These are phyloP conservation scores for Penicillium macrosclerotiorum DNA, from an alignment of 495 filamentous ascomycete genomes.

Conservation along the genomic window DNA sequence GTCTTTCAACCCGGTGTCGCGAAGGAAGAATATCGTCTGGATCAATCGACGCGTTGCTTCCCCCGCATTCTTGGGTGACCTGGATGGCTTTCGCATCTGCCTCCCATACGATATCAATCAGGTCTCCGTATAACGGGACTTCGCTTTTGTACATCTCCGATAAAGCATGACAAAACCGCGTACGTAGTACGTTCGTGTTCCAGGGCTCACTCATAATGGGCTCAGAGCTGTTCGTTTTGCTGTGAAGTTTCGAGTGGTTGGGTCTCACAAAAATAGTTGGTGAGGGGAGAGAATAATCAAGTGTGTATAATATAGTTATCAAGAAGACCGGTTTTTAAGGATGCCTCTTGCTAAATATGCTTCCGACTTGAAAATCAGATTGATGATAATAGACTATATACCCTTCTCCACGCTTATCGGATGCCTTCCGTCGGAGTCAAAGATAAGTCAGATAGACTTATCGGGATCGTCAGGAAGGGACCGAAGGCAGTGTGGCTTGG, in stretches of 20 bases:
- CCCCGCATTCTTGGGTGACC: constrained; percentile 7
- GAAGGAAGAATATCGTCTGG: constrained; percentile 28
- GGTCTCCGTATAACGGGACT: constrained; percentile 39
- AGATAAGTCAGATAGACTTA: too few relatives aligned
- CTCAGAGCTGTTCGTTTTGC: too few relatives aligned
- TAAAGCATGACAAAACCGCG: constrained; percentile 33
- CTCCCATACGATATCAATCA: constrained; percentile 32
- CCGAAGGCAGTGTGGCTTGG: constrained; percentile 3
- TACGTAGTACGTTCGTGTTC: constrained; percentile 28
- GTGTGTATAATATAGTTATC: too few relatives aligned
- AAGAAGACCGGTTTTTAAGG: too few relatives aligned
- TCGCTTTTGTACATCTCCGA: constrained; percentile 43
- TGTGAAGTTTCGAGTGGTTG: neutral
- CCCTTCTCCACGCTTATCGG: constrained; percentile 18
- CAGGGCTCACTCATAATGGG: constrained; percentile 15
- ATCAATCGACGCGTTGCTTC: constrained; percentile 8
- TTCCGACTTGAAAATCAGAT: too few relatives aligned
- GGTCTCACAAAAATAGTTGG: neutral
- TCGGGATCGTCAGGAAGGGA: constrained; percentile 1
- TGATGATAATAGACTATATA: constrained; percentile 1
- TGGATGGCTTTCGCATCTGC: constrained; percentile 28
- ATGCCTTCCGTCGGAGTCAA: constrained; percentile 10
- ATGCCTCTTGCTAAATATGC: too few relatives aligned
- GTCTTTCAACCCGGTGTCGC: constrained; percentile 37
- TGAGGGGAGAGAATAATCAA: too few relatives aligned